A percentile compares a stretch with the other conserved stretches of the same genome.
phyloP scores from a whole-genome alignment of 805 yeast genomes.

The Scheffersomyces amazonensis region DNA sequence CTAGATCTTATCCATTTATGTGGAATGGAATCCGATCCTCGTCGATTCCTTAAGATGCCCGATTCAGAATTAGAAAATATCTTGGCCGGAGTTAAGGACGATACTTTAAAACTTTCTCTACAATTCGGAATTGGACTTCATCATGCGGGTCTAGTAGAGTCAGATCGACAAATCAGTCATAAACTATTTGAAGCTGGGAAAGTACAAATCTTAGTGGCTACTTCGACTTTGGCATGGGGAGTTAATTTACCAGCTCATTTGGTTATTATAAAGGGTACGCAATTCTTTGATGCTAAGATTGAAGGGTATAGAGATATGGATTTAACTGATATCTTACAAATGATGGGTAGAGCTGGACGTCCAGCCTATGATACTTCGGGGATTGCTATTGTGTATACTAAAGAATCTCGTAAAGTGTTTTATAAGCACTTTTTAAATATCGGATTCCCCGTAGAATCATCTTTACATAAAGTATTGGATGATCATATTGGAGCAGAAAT shows the following conservation, averaged over 20 bases:
- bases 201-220: constrained; percentile 71
- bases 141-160: constrained; percentile 78
- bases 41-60: constrained; percentile 63
- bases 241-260: constrained; percentile 79
- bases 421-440: constrained; percentile 75
- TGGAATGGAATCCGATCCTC: constrained; percentile 75
- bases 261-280: constrained; percentile 77
- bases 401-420: constrained; percentile 69
- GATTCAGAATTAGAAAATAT: constrained; percentile 58
- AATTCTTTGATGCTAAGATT: constrained; percentile 57
- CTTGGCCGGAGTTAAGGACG: constrained; percentile 67
- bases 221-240: constrained; percentile 88
- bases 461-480: constrained; percentile 72
- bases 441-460: constrained; percentile 82
- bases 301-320: constrained; percentile 80
- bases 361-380: constrained; percentile 81
- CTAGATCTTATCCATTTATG: constrained; percentile 74
- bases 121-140: constrained; percentile 82
- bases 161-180: constrained; percentile 69
- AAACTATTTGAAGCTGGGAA: constrained; percentile 67
- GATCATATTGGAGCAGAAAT: constrained; percentile 82
- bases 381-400: constrained; percentile 72
- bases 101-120: constrained; percentile 67
- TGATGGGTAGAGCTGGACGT: constrained; percentile 86
- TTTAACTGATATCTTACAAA: constrained; percentile 74